Evolutionary conservation across 148 eudicot genomes (phyloP), one percentile per base, ranked within the genome.

Genomic region (Selenicereus undatus): DNA sequence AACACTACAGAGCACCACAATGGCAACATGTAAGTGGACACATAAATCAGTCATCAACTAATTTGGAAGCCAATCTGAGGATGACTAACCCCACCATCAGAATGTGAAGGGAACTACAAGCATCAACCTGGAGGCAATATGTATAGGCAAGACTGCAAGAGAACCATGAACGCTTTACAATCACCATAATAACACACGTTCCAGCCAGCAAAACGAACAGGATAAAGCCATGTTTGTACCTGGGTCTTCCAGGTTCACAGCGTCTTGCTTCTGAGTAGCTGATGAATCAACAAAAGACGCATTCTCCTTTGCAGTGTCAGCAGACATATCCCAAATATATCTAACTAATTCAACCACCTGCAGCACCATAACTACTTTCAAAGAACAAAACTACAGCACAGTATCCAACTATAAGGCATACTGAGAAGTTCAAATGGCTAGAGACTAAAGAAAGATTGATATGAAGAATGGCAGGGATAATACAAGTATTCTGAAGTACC

Each of bases 271-370:
- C 86, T 89, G 90, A 68, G 91, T 86, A 75, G 84, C 76, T 30
- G 91, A 89, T 74, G 92, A 92, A 88, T 89, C 91, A 80, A 88
- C 89, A 56, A 89, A 82, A 35, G 97, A 89, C 35, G 78, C 85
- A 80, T 80, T 81, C 79, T 92, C 95, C 84, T 86, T 90, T 56
- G 82, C 86, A 81, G 90, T 89, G 78, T 89, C 91, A 78, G 90
- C 78, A 73, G 91, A 87, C 94, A 93, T 91, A 76, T 87, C 79
- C 84, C 76, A 78, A 13, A 74, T 81, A 81, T 76, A 42, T 43
- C 76, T 22, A 85, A 77, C 74, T 78, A 69, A 35, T 30, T 22
- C 45, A 45, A 56, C 42, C 76, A 76, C 36, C 83, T 76, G 82
- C 78, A 83, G 35, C 71, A 66, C 58, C 64, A 35, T 26, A 72